Percentiles rank a stretch among this genome's conserved stretches.
phyloP scores from a whole-genome alignment of 768 basidiomycete species.

The Gloeophyllum trabeum region DNA sequence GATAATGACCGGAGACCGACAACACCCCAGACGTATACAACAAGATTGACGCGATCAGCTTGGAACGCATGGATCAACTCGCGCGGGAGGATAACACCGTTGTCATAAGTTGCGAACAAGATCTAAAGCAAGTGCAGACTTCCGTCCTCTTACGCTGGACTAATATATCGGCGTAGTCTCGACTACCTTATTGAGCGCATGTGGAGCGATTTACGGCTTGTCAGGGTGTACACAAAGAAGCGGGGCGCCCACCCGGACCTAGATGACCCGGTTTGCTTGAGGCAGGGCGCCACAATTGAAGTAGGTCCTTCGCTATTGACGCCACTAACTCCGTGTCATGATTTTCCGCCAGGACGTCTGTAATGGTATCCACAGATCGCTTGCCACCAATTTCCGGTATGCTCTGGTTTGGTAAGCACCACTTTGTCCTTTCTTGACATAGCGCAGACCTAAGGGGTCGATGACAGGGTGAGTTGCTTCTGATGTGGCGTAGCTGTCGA shows the following conservation, averaged over 20 bases:
- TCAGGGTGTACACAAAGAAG: constrained; percentile 96
- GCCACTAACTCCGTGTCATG: not conserved
- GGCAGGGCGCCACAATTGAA: constrained; percentile 90
- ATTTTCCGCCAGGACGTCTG: constrained; percentile 56
- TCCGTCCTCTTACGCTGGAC: not conserved
- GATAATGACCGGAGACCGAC: constrained; percentile 4
- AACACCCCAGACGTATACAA: constrained; percentile 76
- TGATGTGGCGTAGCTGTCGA: no score
- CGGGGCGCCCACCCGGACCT: constrained; percentile 91
- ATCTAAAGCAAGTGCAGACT: constrained; percentile 67
- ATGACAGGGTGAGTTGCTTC: constrained; percentile 7
- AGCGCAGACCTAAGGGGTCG: no score
- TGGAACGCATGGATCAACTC: constrained; percentile 75
- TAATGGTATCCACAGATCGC: constrained; percentile 83
- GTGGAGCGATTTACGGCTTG: constrained; percentile 71
- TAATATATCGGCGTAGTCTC: constrained; percentile 29
- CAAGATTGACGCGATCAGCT: constrained; percentile 85
- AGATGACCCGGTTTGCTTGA: constrained; percentile 79
- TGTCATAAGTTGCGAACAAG: constrained; percentile 96
- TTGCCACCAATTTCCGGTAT: constrained; percentile 88
- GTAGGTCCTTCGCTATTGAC: constrained; percentile 21
- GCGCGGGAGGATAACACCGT: constrained; percentile 75
- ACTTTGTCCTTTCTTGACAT: no score
- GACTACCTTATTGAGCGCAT: constrained; percentile 66
- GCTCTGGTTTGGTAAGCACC: constrained; percentile 77